Conservation (phyloP, 345 rosid genomes). For the Dipteronia sinensis region DNA sequence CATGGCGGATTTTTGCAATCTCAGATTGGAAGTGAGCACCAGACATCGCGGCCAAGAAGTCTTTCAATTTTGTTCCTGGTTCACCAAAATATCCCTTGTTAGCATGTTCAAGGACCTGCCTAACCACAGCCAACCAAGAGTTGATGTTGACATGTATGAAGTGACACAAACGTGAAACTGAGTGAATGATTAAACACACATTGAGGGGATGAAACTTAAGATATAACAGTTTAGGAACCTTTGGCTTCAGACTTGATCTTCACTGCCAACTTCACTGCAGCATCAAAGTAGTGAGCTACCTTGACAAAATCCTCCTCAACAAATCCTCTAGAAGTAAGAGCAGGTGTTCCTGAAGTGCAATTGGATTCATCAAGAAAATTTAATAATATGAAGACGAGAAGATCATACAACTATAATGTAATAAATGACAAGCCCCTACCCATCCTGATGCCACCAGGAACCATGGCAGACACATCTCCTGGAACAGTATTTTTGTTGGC, state of each 20-base stretch:
- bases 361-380: constrained; percentile 21
- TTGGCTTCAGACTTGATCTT: constrained; percentile 80
- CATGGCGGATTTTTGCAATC: constrained; percentile 63
- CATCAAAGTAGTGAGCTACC: constrained; percentile 82
- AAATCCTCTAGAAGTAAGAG: constrained; percentile 89
- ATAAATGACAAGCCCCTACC: constrained; percentile 47
- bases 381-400: neutral
- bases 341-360: constrained; percentile 76
- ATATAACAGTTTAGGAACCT: constrained; percentile 50
- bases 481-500: constrained; percentile 99
- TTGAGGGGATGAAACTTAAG: constrained; percentile 4
- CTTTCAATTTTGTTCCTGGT: constrained; percentile 92
- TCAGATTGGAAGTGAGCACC: constrained; percentile 62
- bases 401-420: neutral
- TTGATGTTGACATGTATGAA: neutral
- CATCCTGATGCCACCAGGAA: constrained; percentile 99
- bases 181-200: neutral
- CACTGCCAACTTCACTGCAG: constrained; percentile 64
- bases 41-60: constrained; percentile 66
- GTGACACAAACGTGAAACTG: neutral
- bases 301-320: constrained; percentile 87
- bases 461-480: constrained; percentile 99
- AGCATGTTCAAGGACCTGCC: constrained; percentile 11
- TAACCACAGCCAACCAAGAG: neutral
- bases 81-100: constrained; percentile 20